Base-by-base conservation (phyloP, 305 asterid genomes). In the Plantago coronopus region DNA sequence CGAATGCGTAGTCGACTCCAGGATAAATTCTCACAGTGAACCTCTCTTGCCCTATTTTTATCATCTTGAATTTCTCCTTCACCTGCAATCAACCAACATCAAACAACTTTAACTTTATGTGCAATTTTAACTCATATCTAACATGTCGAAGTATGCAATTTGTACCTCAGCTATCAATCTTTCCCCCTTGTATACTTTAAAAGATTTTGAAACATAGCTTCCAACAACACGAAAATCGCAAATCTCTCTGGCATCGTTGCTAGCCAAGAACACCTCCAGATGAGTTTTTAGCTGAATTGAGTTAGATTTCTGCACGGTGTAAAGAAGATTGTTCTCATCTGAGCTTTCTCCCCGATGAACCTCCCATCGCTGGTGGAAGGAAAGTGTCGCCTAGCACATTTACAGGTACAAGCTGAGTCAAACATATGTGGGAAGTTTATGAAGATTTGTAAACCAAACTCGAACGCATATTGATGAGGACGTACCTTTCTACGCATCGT, bases 1-100 rank as follows among this genome's bases (percentile, higher is more conserved):
- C 27, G 51, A 82, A 81, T 13, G 79, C 88, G 46, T 72, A 74
- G 47, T 82, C 85, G 22, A 71, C 61, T 34, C 85, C 85, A 37
- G 83, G 83, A 67, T 74, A 77, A 10, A 54, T 54, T 27, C 59
- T 25, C 9, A 21, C 62, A 81, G 43, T 38, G 43, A 38, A 91
- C 67, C 14, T 53, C 58, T 23, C 40, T 53, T 53, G 23, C 40
- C 58, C 58, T 17, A 53, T 22, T 23, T 20, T 53, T 53, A 14
- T 40, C 58, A 53, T 6, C 25, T 23, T 53, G 58, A 22, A 53
- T 25, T 25, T 53, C 19, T 53, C 58, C 17, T 19, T 53, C 20
- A 53, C 58, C 58, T 53, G 58, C 38, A 23, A 51, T 23, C 11
- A 23, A 51, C 7, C 7, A 23, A 51, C 19, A 23, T 51, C 19